Conservation (phyloP, 148 eudicot genomes). For the Euryodendron excelsum region DNA sequence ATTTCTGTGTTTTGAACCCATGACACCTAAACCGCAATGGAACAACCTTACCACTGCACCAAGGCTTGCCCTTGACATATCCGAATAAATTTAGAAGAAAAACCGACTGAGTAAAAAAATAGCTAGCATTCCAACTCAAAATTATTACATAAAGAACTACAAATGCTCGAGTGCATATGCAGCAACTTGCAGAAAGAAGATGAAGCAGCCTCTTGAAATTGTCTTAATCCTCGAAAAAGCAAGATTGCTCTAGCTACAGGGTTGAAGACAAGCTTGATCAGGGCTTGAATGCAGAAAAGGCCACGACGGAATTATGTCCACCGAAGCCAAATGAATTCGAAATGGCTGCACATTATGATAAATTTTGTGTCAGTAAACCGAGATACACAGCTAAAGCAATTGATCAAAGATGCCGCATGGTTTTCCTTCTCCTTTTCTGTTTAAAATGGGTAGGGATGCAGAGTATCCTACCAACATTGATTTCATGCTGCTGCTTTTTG, state of each 20-base stretch:
- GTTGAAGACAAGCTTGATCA: constrained; percentile 27
- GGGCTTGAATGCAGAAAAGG: constrained; percentile 85
- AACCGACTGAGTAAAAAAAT: not conserved
- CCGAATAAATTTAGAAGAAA: too few species aligned
- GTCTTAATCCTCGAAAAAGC: not conserved
- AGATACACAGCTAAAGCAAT: not conserved
- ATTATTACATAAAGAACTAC: not conserved
- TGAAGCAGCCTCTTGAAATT: constrained; percentile 1
- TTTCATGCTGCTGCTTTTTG: constrained; percentile 77
- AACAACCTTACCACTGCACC: too few species aligned
- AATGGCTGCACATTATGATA: constrained; percentile 61
- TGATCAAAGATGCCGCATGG: not conserved
- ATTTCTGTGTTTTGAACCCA: too few species aligned
- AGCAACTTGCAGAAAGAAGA: not conserved
- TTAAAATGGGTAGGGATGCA: not conserved
- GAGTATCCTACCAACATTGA: constrained; percentile 76
- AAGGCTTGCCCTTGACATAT: too few species aligned
- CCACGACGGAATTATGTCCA: constrained; percentile 98
- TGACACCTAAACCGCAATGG: too few species aligned
- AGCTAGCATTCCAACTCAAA: constrained; percentile 7
- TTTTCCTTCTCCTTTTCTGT: not conserved
- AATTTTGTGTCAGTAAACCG: not conserved
- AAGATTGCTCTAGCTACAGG: constrained; percentile 12
- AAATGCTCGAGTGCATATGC: not conserved
- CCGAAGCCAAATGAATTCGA: constrained; percentile 97